A percentile compares a stretch with the other conserved stretches of the same genome.
Evolutionary conservation across 2,329 filamentous ascomycete species (phyloP).

Genomic region (Penicillium oxalicum): DNA sequence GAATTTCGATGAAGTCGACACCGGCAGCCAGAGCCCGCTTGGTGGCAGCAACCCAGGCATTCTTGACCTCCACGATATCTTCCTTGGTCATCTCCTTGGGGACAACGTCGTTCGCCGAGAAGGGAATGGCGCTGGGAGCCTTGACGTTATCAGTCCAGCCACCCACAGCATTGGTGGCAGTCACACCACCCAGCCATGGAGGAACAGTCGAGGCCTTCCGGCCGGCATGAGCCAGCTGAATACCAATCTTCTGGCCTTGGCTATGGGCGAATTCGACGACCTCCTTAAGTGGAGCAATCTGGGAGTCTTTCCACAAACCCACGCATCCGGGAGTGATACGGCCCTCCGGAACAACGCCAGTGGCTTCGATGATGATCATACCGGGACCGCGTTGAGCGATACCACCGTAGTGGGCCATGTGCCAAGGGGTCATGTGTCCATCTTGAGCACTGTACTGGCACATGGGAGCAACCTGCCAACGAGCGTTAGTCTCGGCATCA

Average conservation of each 20-base stretch:
- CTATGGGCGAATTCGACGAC: constrained; percentile 74
- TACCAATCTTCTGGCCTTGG: constrained; percentile 69
- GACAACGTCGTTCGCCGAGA: constrained; percentile 52
- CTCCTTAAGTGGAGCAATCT: constrained; percentile 62
- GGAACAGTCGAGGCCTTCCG: constrained; percentile 55
- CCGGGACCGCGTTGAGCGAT: constrained; percentile 73
- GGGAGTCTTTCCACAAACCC: constrained; percentile 76
- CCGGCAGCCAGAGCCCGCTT: constrained; percentile 61
- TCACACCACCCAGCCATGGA: constrained; percentile 40
- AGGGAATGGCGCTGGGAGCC: constrained; percentile 57
- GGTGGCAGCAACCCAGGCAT: constrained; percentile 55
- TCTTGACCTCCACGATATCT: constrained; percentile 63
- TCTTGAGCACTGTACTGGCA: constrained; percentile 63
- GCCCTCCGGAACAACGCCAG: constrained; percentile 66
- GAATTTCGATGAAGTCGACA: constrained; percentile 72
- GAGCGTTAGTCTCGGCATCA: constrained; percentile 2
- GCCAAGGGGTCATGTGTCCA: constrained; percentile 72
- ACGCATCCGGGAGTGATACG: constrained; percentile 63
- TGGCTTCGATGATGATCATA: constrained; percentile 72
- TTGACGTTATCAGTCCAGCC: constrained; percentile 52
- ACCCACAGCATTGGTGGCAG: constrained; percentile 47
- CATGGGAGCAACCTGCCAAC: constrained; percentile 42
- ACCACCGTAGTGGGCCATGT: constrained; percentile 75
- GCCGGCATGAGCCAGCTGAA: constrained; percentile 79
- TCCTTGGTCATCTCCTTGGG: constrained; percentile 64